These are phyloP conservation scores for Cercospora berteroae DNA, from an alignment of 2,329 filamentous ascomycete genomes.

Conservation along the genomic window DNA sequence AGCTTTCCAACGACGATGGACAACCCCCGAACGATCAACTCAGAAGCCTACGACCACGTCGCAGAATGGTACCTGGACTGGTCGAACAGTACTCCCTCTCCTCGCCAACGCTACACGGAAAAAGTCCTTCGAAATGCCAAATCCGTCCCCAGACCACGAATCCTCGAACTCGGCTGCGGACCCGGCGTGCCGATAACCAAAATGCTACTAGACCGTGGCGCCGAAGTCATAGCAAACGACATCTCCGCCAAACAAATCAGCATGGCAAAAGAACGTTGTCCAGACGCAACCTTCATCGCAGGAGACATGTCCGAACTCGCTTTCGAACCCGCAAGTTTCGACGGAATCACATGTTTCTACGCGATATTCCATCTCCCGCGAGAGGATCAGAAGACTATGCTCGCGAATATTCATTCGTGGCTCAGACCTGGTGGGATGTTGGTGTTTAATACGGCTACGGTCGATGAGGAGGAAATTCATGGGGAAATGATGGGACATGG, in stretches of 20 bases:
- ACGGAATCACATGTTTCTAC: constrained; percentile 28
- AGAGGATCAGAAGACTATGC: constrained; percentile 25
- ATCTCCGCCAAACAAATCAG: constrained; percentile 27
- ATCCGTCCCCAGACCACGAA: constrained; percentile 5
- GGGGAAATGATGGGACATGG: constrained; percentile 30
- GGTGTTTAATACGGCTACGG: constrained; percentile 27
- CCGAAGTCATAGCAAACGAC: constrained; percentile 28
- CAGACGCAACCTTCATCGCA: constrained; percentile 14
- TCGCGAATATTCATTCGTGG: constrained; percentile 25
- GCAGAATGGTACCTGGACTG: constrained; percentile 40
- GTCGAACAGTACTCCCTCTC: constrained; percentile 32
- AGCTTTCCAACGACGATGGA: background rate
- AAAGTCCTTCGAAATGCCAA: constrained; percentile 32
- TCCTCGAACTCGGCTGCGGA: constrained; percentile 47
- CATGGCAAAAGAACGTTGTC: constrained; percentile 26
- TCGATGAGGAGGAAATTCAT: constrained; percentile 30
- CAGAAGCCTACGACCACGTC: constrained; percentile 40
- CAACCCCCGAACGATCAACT: constrained; percentile 21
- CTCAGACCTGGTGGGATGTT: constrained; percentile 26
- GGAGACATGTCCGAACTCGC: constrained; percentile 29
- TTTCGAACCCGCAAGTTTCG: constrained; percentile 20
- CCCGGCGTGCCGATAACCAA: constrained; percentile 39
- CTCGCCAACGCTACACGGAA: constrained; percentile 37
- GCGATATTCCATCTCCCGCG: constrained; percentile 32
- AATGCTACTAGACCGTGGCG: constrained; percentile 28